A percentile compares a stretch with the other conserved stretches of the same genome.
phyloP scores from a whole-genome alignment of 2,329 filamentous ascomycete genomes.

The Rhynchosporium secalis region DNA sequence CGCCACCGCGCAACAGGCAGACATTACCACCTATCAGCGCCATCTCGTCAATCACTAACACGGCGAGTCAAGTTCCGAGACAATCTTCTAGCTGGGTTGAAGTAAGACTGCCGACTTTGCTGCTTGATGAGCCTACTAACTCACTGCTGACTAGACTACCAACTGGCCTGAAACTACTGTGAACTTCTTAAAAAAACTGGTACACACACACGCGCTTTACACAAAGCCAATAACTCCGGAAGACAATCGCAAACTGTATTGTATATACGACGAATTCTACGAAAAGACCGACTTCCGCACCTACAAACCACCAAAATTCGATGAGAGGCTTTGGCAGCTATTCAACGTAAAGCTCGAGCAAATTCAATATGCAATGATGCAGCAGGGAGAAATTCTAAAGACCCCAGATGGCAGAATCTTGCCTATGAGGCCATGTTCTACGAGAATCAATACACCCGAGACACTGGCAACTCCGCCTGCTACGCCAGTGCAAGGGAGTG shows the following conservation, averaged over 20 bases:
- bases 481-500: neutral
- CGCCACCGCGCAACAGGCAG: neutral
- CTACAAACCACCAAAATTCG: neutral
- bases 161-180: neutral
- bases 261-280: slow-evolving; percentile 12
- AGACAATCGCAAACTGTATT: neutral
- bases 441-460: neutral
- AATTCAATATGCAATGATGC: slow-evolving; percentile 3
- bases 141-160: neutral
- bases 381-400: neutral
- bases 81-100: neutral
- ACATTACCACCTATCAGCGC: neutral
- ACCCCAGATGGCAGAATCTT: neutral
- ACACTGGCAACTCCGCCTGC: slow-evolving; percentile 2
- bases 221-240: neutral
- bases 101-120: neutral
- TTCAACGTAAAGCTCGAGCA: neutral
- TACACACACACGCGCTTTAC: neutral
- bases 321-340: slow-evolving; percentile 4
- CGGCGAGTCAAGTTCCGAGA: neutral
- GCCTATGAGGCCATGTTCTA: neutral
- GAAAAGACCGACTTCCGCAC: neutral
- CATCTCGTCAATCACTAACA: neutral
- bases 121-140: neutral
- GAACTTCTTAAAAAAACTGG: neutral